phyloP scores from a whole-genome alignment of 768 basidiomycete genomes.

The Amanita subjunquillea region DNA sequence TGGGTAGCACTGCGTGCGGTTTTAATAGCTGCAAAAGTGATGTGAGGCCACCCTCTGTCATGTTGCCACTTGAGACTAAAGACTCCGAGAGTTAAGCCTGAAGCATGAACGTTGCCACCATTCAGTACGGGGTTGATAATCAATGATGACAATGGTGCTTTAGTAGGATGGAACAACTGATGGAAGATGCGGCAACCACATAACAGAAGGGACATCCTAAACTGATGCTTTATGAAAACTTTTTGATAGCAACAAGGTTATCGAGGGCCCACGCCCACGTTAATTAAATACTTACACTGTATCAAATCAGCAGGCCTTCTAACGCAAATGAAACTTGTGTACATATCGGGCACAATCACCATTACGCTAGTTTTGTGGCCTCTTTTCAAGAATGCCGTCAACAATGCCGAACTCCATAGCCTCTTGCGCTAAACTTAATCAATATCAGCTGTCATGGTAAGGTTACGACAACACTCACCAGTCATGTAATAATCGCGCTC shows the following conservation, averaged over 20 bases:
- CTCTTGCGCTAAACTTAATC: slow-evolving; percentile 54
- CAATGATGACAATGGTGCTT: not conserved
- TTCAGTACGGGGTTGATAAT: slow-evolving; percentile 1
- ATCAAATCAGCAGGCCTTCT: slow-evolving; percentile 1
- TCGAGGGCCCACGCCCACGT: not conserved
- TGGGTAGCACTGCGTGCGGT: not conserved
- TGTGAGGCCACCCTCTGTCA: not conserved
- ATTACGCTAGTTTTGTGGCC: slow-evolving; percentile 43
- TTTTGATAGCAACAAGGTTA: slow-evolving; percentile 1
- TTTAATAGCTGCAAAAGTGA: not conserved
- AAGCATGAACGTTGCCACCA: not conserved
- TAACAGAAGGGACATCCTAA: not conserved
- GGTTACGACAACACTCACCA: slow-evolving; percentile 28
- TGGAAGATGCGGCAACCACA: not conserved
- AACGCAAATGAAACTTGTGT: not conserved
- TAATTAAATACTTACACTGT: not conserved
- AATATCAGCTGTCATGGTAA: slow-evolving; percentile 11
- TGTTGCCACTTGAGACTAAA: not conserved
- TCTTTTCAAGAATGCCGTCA: slow-evolving; percentile 80
- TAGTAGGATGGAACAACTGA: not conserved
- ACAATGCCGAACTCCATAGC: slow-evolving; percentile 88
- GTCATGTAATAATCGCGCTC: slow-evolving; percentile 98
- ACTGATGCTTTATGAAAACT: not conserved
- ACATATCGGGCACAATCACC: slow-evolving; percentile 10
- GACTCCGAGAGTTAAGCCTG: not conserved